Evolutionary conservation across 139 green algal species (phyloP).

Genomic region (Axilococcus clingmanii): DNA sequence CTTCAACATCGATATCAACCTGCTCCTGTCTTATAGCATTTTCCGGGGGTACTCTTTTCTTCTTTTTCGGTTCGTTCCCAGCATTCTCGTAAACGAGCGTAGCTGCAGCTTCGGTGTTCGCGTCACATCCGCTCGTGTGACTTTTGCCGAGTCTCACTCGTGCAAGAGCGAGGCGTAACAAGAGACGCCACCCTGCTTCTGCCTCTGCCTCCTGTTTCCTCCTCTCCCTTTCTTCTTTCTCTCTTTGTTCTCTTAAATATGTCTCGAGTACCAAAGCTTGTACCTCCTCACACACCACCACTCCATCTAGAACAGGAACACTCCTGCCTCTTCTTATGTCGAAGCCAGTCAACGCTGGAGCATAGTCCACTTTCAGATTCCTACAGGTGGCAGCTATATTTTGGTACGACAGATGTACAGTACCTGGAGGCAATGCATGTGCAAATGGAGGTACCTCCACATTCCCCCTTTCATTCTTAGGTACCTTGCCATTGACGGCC

Average conservation of each 20-base stretch:
- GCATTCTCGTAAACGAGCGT: background rate
- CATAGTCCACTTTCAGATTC: constrained; percentile 61
- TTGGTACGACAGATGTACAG: constrained; percentile 30
- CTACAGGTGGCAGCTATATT: constrained; percentile 24
- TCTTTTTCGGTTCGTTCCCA: background rate
- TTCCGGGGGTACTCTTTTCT: background rate
- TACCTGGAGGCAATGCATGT: constrained; percentile 45
- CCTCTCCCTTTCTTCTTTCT: constrained; percentile 18
- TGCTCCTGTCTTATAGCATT: background rate
- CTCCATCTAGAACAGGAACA: constrained; percentile 57
- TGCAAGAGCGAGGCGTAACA: constrained; percentile 31
- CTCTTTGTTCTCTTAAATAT: constrained; percentile 30
- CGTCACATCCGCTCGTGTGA: too few relatives aligned
- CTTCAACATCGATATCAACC: background rate
- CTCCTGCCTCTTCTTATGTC: constrained; percentile 48
- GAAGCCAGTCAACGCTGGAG: constrained; percentile 64
- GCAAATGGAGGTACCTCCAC: constrained; percentile 70
- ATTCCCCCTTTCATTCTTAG: constrained; percentile 70
- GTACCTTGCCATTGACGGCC: constrained; percentile 58
- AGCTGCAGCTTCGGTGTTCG: background rate
- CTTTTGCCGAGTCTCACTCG: constrained; percentile 24
- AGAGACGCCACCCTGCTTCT: constrained; percentile 33
- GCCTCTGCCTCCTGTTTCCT: constrained; percentile 20
- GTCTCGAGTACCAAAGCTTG: constrained; percentile 32
- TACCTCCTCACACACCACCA: constrained; percentile 70